Evolutionary conservation across 1,284 basidiomycete species (phyloP).

Genomic region (Ustilago tritici): DNA sequence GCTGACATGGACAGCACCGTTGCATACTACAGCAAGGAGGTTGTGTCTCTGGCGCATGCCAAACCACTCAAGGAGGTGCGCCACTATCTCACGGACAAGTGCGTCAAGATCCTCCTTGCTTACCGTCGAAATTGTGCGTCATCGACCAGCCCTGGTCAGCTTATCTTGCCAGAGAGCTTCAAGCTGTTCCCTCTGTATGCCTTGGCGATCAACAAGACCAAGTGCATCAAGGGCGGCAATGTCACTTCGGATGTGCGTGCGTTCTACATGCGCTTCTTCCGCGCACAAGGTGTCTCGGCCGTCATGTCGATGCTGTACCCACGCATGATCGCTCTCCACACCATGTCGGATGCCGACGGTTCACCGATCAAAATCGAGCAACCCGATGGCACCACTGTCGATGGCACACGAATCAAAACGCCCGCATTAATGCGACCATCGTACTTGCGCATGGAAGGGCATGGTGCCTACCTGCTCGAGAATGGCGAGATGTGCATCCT

Average conservation of each 20-base stretch:
- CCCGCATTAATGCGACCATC: constrained; percentile 86
- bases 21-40: constrained; percentile 80
- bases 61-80: constrained; percentile 82
- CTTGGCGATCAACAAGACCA: constrained; percentile 87
- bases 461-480: constrained; percentile 92
- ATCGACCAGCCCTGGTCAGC: constrained; percentile 82
- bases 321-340: constrained; percentile 87
- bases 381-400: constrained; percentile 69
- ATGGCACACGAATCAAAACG: constrained; percentile 75
- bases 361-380: constrained; percentile 74
- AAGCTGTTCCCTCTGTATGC: constrained; percentile 87
- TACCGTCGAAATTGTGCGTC: constrained; percentile 93
- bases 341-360: constrained; percentile 80
- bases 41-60: constrained; percentile 79
- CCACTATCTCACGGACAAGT: constrained; percentile 85
- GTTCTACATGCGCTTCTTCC: constrained; percentile 82
- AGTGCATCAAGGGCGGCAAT: constrained; percentile 86
- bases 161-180: constrained; percentile 95
- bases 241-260: constrained; percentile 94
- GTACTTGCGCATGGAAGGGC: constrained; percentile 87
- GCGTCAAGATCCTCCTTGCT: constrained; percentile 84
- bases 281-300: constrained; percentile 78
- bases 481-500: constrained; percentile 91
- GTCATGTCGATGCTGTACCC: constrained; percentile 89
- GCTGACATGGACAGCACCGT: constrained; percentile 91